Conservation (phyloP, 2,329 filamentous ascomycete species). For the Mycosphaerella sp. region DNA sequence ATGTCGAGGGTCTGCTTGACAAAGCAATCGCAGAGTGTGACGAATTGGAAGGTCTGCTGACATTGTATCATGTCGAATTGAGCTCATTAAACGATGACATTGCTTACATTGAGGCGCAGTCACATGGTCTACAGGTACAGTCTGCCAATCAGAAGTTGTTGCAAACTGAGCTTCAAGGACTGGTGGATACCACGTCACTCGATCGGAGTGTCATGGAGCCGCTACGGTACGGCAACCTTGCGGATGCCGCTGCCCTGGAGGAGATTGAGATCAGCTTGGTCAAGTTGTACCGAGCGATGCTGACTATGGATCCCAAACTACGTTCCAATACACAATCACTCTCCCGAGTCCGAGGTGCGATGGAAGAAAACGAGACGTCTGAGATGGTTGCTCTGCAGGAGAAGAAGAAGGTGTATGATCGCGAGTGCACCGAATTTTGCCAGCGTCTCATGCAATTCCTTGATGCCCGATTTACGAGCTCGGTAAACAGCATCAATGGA, state of each 20-base stretch:
- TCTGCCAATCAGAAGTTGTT: constrained; percentile 94
- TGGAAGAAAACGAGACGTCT: constrained; percentile 62
- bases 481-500: constrained; percentile 52
- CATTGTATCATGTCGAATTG: constrained; percentile 88
- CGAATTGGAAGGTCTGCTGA: constrained; percentile 88
- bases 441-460: constrained; percentile 75
- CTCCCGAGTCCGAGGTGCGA: constrained; percentile 47
- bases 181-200: constrained; percentile 89
- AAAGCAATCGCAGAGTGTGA: constrained; percentile 91
- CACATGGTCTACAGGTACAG: constrained; percentile 93
- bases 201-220: constrained; percentile 68
- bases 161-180: constrained; percentile 77
- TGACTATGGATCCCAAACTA: constrained; percentile 82
- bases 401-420: constrained; percentile 82
- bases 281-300: constrained; percentile 83
- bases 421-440: constrained; percentile 70
- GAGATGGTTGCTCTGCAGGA: constrained; percentile 92
- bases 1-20: constrained; percentile 80
- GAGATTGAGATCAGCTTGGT: constrained; percentile 73
- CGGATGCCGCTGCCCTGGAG: constrained; percentile 62
- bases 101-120: constrained; percentile 93
- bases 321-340: constrained; percentile 47
- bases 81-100: constrained; percentile 93
- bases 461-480: constrained; percentile 69
- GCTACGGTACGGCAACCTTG: constrained; percentile 66